These are phyloP conservation scores for Begonia peltatifolia DNA, from an alignment of 306 rosid genomes.

Conservation along the genomic window DNA sequence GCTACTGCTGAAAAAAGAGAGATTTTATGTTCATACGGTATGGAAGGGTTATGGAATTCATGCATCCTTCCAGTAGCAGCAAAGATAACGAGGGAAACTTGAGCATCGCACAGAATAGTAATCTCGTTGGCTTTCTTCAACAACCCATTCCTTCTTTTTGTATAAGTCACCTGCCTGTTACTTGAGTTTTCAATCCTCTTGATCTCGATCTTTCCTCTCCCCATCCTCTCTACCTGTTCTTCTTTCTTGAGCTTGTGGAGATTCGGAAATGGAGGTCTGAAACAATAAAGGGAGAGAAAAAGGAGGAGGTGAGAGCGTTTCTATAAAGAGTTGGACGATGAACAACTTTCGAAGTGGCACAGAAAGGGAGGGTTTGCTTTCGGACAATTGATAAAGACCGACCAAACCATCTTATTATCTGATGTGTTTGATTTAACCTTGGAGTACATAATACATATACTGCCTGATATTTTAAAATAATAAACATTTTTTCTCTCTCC, in stretches of 20 bases:
- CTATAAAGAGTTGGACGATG: slow-evolving; percentile 40
- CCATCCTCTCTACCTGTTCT: slow-evolving; percentile 28
- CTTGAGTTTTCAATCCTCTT: slow-evolving; percentile 80
- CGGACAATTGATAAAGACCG: slow-evolving; percentile 50
- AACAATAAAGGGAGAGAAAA: slow-evolving; percentile 1
- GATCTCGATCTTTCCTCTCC: slow-evolving; percentile 95
- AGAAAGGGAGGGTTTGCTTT: slow-evolving; percentile 39
- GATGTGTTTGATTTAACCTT: slow-evolving; percentile 5
- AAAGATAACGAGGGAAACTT: slow-evolving; percentile 55
- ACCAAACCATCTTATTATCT: slow-evolving; percentile 23
- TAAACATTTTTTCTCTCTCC: not conserved
- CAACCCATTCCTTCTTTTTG: slow-evolving; percentile 79
- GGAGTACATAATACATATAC: no score
- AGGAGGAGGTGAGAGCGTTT: slow-evolving; percentile 6
- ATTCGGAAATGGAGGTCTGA: slow-evolving; percentile 8
- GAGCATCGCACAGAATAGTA: slow-evolving; percentile 76
- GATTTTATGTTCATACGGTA: slow-evolving; percentile 26
- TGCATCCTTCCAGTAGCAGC: slow-evolving; percentile 55
- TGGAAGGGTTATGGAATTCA: slow-evolving; percentile 55
- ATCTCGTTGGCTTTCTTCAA: slow-evolving; percentile 79
- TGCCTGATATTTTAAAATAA: no score
- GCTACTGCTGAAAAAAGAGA: not conserved
- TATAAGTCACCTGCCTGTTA: slow-evolving; percentile 75
- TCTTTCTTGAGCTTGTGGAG: slow-evolving; percentile 2
- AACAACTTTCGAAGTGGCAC: slow-evolving; percentile 52